These are phyloP conservation scores for Hibiscus syriacus DNA, from an alignment of 345 rosid genomes.

Conservation along the genomic window DNA sequence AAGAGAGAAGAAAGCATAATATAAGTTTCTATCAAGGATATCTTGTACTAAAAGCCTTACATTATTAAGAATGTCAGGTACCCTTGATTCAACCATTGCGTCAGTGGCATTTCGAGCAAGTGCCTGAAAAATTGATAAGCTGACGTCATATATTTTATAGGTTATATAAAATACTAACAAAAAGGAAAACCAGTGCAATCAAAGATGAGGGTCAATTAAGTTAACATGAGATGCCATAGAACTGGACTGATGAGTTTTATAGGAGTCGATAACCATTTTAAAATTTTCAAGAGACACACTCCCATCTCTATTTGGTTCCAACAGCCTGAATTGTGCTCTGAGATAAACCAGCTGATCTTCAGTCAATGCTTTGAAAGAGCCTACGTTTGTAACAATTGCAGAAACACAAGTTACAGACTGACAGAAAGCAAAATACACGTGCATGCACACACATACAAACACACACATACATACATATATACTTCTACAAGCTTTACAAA, in stretches of 20 bases:
- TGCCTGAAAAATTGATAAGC: conserved; percentile 41
- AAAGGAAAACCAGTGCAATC: not conserved
- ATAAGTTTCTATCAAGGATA: not conserved
- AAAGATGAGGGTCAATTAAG: not conserved
- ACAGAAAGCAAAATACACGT: not conserved
- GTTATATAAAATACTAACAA: too few species aligned
- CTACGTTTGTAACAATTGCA: conserved; percentile 26
- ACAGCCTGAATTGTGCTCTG: conserved; percentile 57
- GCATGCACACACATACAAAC: not conserved
- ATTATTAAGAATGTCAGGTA: conserved; percentile 43
- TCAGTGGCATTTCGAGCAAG: conserved; percentile 50
- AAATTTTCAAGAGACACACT: conserved; percentile 64
- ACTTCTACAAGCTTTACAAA: not conserved
- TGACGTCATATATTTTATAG: not conserved
- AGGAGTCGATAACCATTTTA: conserved; percentile 44
- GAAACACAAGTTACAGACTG: not conserved
- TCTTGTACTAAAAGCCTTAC: conserved; percentile 20
- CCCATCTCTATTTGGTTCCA: conserved; percentile 69
- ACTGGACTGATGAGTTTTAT: not conserved
- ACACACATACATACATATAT: not conserved
- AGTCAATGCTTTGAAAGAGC: conserved; percentile 71
- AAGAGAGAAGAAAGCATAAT: not conserved
- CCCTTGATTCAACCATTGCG: conserved; percentile 71
- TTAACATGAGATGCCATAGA: not conserved
- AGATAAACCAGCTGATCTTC: conserved; percentile 71